A percentile compares a stretch with the other conserved stretches of the same genome.
phyloP scores from a whole-genome alignment of 192 early-diverging fungal genomes.

The Coemansia sp. region DNA sequence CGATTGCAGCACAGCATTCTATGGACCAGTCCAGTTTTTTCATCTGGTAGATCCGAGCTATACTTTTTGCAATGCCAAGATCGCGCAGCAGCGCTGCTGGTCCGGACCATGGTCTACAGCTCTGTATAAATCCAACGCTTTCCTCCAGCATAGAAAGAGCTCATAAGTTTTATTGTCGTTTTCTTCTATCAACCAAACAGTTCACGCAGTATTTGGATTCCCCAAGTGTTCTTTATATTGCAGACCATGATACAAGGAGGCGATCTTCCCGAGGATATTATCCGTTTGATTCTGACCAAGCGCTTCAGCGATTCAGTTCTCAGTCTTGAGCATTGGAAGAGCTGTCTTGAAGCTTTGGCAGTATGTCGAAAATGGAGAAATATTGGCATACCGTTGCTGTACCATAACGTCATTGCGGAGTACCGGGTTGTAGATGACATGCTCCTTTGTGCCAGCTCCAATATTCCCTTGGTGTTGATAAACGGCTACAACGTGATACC shows the following conservation, averaged over 20 bases:
- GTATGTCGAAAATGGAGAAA: not conserved
- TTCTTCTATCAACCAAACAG: too few relatives aligned
- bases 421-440: not conserved
- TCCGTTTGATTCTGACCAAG: not conserved
- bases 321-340: not conserved
- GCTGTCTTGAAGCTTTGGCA: not conserved
- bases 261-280: not conserved
- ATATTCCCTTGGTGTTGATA: not conserved
- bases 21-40: too few relatives aligned
- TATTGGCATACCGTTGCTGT: not conserved
- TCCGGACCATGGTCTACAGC: too few relatives aligned
- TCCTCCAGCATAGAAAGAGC: too few relatives aligned
- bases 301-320: not conserved
- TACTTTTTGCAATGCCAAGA: too few relatives aligned
- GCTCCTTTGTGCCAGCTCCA: not conserved
- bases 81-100: too few relatives aligned
- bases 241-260: not conserved
- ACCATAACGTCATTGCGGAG: not conserved
- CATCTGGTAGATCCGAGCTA: too few relatives aligned
- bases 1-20: too few relatives aligned
- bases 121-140: too few relatives aligned
- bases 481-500: not conserved
- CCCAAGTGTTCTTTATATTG: too few relatives aligned
- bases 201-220: too few relatives aligned
- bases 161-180: too few relatives aligned